Evolutionary conservation across 2,329 filamentous ascomycete species (phyloP).

Genomic region (Cytospora piceicola): DNA sequence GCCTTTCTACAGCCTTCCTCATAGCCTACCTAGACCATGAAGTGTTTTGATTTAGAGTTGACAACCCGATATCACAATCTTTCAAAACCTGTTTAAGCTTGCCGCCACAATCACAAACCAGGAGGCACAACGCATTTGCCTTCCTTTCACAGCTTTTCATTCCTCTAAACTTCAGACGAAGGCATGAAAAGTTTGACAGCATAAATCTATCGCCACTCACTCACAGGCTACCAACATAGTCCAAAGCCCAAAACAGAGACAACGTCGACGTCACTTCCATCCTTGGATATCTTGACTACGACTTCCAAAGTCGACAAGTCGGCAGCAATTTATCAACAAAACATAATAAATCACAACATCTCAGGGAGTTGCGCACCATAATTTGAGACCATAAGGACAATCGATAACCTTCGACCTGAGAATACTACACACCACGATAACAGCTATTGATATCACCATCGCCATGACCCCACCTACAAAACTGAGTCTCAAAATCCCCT

Average conservation of each 20-base stretch:
- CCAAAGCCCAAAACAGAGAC: neutral
- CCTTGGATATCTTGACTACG: neutral
- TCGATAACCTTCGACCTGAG: neutral
- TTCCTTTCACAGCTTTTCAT: neutral
- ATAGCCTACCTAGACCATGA: neutral
- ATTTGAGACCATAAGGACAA: neutral
- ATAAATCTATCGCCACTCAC: neutral
- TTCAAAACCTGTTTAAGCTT: neutral
- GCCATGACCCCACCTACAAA: slow-evolving; percentile 4
- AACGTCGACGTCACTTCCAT: neutral
- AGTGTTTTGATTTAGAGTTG: neutral
- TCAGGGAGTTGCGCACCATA: no score
- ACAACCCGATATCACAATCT: neutral
- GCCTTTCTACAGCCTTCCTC: neutral
- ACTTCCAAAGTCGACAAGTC: neutral
- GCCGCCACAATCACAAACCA: neutral
- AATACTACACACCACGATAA: neutral
- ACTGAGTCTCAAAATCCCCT: slow-evolving; percentile 17
- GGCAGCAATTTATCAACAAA: neutral
- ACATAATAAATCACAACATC: neutral
- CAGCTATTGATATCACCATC: neutral
- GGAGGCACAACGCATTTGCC: neutral
- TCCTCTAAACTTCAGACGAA: neutral
- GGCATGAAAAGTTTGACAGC: neutral
- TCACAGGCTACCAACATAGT: neutral